These are phyloP conservation scores for Raffaelea arxii DNA, from an alignment of 2,329 filamentous ascomycete genomes.

Conservation along the genomic window DNA sequence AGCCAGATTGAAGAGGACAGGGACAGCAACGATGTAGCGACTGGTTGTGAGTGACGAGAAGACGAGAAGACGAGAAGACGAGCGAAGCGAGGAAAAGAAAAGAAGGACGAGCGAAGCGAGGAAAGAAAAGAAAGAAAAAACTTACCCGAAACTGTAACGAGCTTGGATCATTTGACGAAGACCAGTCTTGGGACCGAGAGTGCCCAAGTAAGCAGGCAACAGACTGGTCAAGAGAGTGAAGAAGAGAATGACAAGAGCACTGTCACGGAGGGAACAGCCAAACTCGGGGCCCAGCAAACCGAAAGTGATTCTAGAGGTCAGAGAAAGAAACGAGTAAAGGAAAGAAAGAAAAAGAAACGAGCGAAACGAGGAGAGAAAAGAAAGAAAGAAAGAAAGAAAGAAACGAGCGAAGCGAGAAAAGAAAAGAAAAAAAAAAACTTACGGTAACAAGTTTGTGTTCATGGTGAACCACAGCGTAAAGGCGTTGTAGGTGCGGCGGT, in stretches of 20 bases:
- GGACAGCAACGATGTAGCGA: slow-evolving; percentile 47
- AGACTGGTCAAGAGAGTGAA: slow-evolving; percentile 47
- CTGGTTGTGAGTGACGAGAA: slow-evolving; percentile 15
- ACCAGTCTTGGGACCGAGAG: slow-evolving; percentile 50
- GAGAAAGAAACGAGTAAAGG: too few relatives aligned
- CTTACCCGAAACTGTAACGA: slow-evolving; percentile 50
- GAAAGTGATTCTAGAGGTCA: slow-evolving; percentile 40
- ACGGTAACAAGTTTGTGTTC: slow-evolving; percentile 37
- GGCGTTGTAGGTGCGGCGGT: slow-evolving; percentile 30
- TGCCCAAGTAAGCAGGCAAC: slow-evolving; percentile 46
- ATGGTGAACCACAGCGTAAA: slow-evolving; percentile 40
- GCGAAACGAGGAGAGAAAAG: too few relatives aligned
- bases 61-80: neutral
- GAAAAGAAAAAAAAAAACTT: too few relatives aligned
- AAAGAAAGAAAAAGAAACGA: too few relatives aligned
- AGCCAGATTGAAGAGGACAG: slow-evolving; percentile 52
- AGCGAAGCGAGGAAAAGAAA: too few relatives aligned
- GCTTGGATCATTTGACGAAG: slow-evolving; percentile 59
- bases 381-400: neutral
- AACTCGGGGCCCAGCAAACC: slow-evolving; percentile 51
- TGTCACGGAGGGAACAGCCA: slow-evolving; percentile 45
- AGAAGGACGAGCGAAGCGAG: neutral
- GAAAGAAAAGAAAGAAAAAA: neutral
- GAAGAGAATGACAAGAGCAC: slow-evolving; percentile 51
- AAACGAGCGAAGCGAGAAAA: too few relatives aligned